Conservation (phyloP, 495 filamentous ascomycete genomes). For the Cercophora samala region DNA sequence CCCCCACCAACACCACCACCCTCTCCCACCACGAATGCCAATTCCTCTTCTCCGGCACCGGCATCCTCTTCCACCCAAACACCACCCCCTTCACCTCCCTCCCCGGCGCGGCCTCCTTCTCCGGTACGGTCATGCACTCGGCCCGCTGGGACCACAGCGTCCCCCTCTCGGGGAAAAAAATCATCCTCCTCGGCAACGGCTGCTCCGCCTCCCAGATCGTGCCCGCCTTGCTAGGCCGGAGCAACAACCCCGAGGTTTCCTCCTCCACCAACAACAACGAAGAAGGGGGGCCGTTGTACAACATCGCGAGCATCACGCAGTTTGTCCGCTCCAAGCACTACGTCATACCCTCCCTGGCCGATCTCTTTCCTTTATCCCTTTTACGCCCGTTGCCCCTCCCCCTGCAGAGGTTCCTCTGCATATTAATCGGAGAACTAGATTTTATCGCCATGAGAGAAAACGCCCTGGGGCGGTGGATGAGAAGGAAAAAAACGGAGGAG, state of each 20-base stretch:
- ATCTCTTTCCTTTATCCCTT: not conserved
- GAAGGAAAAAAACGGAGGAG: constrained; percentile 1
- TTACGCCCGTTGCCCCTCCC: not conserved
- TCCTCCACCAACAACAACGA: no score
- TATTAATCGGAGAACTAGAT: not conserved
- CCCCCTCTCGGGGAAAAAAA: constrained; percentile 49
- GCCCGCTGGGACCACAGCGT: constrained; percentile 50
- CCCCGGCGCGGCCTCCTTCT: constrained; percentile 52
- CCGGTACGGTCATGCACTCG: constrained; percentile 57
- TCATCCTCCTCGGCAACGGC: constrained; percentile 61
- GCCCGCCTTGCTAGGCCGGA: constrained; percentile 25
- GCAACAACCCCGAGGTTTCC: not conserved
- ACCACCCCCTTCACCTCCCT: constrained; percentile 34
- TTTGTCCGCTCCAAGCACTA: not conserved
- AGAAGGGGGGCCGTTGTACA: not conserved
- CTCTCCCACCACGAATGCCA: constrained; percentile 26
- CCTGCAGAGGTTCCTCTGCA: not conserved
- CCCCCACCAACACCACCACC: not conserved
- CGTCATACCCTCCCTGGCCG: not conserved
- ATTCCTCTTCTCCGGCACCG: constrained; percentile 49
- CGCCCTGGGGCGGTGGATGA: not conserved
- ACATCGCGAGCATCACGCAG: not conserved
- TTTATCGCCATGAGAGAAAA: not conserved
- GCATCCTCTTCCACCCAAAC: constrained; percentile 43
- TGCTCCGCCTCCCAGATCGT: constrained; percentile 52